These are phyloP conservation scores for Didymella keratinophila DNA, from an alignment of 2,329 filamentous ascomycete species.

Conservation along the genomic window DNA sequence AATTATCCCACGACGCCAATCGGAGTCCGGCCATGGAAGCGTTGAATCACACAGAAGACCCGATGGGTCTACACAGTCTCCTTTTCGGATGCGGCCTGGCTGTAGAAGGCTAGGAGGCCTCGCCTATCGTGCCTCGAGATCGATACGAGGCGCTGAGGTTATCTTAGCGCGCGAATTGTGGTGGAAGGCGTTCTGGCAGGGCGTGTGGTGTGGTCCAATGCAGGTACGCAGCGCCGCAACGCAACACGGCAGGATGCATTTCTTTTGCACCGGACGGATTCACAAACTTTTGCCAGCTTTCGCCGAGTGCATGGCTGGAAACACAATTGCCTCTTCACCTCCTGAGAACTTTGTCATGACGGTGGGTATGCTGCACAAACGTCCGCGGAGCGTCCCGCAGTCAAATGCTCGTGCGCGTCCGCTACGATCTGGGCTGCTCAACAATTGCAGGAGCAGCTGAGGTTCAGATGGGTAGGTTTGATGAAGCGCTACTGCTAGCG, in stretches of 20 bases:
- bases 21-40: not conserved
- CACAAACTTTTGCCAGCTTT: not conserved
- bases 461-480: slow-evolving; percentile 4
- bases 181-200: not conserved
- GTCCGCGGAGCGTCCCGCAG: slow-evolving; percentile 6
- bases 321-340: not conserved
- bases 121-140: slow-evolving; percentile 1
- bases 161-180: not conserved
- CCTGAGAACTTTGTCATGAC: not conserved
- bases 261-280: not conserved
- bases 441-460: slow-evolving; percentile 4
- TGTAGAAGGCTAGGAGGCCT: not conserved
- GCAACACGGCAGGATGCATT: not conserved
- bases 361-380: not conserved
- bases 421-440: not conserved
- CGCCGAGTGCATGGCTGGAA: not conserved
- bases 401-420: not conserved
- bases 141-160: not conserved
- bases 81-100: not conserved
- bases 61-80: not conserved
- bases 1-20: not conserved
- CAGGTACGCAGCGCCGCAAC: slow-evolving; percentile 8
- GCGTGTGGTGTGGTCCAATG: slow-evolving; percentile 6
- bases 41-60: slow-evolving; percentile 1
- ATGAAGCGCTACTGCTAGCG: slow-evolving; percentile 11